Evolutionary conservation across 1,284 basidiomycete genomes (phyloP).

Genomic region (Quambalaria eucalypti): DNA sequence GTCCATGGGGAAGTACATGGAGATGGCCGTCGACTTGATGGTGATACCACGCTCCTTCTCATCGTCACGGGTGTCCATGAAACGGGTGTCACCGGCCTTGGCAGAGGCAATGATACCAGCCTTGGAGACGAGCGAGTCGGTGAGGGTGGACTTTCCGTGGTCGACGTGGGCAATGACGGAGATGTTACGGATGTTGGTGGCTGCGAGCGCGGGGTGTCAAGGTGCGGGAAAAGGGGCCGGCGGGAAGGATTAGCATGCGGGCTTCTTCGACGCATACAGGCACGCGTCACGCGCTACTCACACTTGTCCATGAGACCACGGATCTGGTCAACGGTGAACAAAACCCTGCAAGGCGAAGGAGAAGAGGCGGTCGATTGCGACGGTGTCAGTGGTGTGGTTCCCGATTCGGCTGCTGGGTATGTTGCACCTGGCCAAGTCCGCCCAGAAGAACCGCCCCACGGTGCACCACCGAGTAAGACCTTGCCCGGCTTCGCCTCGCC

Average conservation of each 20-base stretch:
- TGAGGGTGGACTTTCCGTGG: constrained; percentile 99
- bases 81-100: constrained; percentile 91
- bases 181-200: constrained; percentile 85
- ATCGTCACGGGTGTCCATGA: constrained; percentile 93
- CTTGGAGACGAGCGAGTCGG: constrained; percentile 97
- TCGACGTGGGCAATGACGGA: constrained; percentile 66
- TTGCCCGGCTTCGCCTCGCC: not conserved
- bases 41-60: constrained; percentile 99
- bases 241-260: not conserved
- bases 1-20: constrained; percentile 95
- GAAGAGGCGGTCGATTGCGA: not conserved
- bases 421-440: too few species aligned
- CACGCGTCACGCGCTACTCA: not conserved
- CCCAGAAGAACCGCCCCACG: too few species aligned
- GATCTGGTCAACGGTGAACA: constrained; percentile 60
- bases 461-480: not conserved
- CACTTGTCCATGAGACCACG: constrained; percentile 70
- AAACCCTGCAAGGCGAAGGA: constrained; percentile 1
- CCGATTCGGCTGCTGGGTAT: too few species aligned
- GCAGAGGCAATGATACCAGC: constrained; percentile 95
- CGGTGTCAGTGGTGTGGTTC: not conserved
- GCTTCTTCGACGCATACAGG: not conserved
- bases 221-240: not conserved
- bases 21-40: constrained; percentile 99
- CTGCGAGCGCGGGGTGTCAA: constrained; percentile 1